Base-by-base conservation (phyloP, 164 flowering plant genomes). In the Berberis thunbergii region DNA sequence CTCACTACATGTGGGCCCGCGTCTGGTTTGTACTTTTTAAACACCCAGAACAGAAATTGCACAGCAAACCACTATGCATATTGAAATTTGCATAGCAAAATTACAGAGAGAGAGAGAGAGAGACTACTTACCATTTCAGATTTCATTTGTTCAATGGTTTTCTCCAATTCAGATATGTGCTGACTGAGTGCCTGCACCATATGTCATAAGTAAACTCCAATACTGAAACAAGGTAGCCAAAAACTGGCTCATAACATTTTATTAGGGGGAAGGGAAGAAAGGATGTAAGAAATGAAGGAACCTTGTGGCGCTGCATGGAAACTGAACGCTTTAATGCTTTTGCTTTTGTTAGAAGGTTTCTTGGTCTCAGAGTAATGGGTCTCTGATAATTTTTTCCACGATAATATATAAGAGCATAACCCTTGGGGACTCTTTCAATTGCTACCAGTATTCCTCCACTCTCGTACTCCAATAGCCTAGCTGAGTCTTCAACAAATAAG, bases 251-350 rank as follows among this genome's bases (percentile, higher is more conserved):
- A 10, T 7, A 52, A n/a, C n/a, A 52, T 52, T 52, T 10, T 12
- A 57, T 4, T 10, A 41, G 40, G 26, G 38, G 49, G 52, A 12
- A 42, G 39, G 61, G 65, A 57, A 68, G 12, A 48, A 6, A 61
- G 26, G 26, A 45, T 39, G 43, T 40, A 49, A 73, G 60, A 71
- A 53, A 61, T 45, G 58, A 73, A 41, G 49, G 70, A 60, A 93
- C 99, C 93, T 94, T 96, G 70, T 94, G 97, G 13, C 97, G 88
- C 68, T 94, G 97, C 95, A 89, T 83, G 70, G 92, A 96, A 68
- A 88, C 84, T 52, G 96, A 85, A 45, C 90, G 96, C 72, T 91
- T 94, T 50, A 94, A 75, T 72, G 97, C 97, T 74, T 90, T 91
- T 69, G 97, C 96, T 77, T 94, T 94, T 3, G 95, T 88, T 56